These are phyloP conservation scores for Talaromyces pinophilus DNA, from an alignment of 2,329 filamentous ascomycete species.

Conservation along the genomic window DNA sequence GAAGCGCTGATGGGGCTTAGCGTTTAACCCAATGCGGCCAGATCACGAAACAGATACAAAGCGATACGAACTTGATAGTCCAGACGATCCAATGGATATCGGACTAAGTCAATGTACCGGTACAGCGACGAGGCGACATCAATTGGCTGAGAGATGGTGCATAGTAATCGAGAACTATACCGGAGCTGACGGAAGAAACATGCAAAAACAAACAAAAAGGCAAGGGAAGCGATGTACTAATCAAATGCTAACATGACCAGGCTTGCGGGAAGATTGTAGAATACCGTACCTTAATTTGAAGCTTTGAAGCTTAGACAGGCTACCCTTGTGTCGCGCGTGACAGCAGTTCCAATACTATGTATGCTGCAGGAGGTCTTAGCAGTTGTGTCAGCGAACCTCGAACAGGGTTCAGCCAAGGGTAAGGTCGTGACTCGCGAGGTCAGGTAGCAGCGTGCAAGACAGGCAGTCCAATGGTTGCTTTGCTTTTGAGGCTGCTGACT, in stretches of 20 bases:
- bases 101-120: background rate
- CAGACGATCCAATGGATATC: background rate
- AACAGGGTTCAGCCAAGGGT: slow-evolving; percentile 3
- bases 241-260: background rate
- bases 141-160: background rate
- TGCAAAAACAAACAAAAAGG: background rate
- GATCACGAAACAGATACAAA: slow-evolving; percentile 9
- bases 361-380: background rate
- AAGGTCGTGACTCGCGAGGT: background rate
- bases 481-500: slow-evolving; percentile 5
- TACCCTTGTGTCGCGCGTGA: background rate
- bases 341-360: background rate
- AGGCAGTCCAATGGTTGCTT: background rate
- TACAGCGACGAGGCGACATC: background rate
- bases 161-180: background rate
- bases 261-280: slow-evolving; percentile 1
- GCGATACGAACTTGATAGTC: slow-evolving; percentile 6
- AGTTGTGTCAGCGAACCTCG: background rate
- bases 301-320: background rate
- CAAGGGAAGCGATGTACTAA: background rate
- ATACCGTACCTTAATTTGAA: slow-evolving; percentile 2
- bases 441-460: background rate
- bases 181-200: background rate
- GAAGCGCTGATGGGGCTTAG: slow-evolving; percentile 13
- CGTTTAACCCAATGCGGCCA: slow-evolving; percentile 15